Base-by-base conservation (phyloP, 2,329 filamentous ascomycete species). In the Coniochaeta sp. region DNA sequence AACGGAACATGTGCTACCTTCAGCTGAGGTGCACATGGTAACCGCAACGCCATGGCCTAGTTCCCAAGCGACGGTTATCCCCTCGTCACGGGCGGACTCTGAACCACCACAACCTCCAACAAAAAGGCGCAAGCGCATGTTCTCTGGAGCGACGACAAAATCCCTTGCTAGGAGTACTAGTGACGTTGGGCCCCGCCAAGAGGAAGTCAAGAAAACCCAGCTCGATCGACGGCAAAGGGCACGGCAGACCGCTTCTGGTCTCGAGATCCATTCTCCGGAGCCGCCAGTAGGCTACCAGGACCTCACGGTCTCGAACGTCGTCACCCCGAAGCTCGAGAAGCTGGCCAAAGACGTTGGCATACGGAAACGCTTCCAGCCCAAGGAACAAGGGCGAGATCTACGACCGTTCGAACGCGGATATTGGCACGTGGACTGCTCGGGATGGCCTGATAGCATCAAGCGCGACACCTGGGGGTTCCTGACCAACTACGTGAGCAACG, bases 321-420 rank as follows among this genome's bases (percentile, higher is more conserved):
- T 88, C 35, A 86, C 86, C 0, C 65, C 68, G 10, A 70, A 73
- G 3, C 71, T 87, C 16, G 60, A 69, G 8, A 73, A 77, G 57
- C 70, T 89, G 1, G 75, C 75, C 2, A 64, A 67, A 0, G 73
- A 77, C n/a, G 69, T 80, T 24, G 72, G 78, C 14, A 67, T 83
- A 4, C 56, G 67, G 0, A 73, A 71, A 2, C 75, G 77, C 3
- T 89, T 80, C 65, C 71, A 66, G 4, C 83, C 85, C 0, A 57
- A 60, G 5, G 56, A 67, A 1, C 73, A 79, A 49, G 67, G 68
- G 1, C 73, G 85, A 4, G 62, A 66, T 0, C 67, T 86, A 1
- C 67, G 75, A 3, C 67, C 69, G 0, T 78, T 86, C 32, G 90
- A 95, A 64, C 77, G 91, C 14, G 91, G 91, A 0, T 83, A 87